phyloP scores from a whole-genome alignment of 768 basidiomycete genomes.

The Kwoniella sp. region DNA sequence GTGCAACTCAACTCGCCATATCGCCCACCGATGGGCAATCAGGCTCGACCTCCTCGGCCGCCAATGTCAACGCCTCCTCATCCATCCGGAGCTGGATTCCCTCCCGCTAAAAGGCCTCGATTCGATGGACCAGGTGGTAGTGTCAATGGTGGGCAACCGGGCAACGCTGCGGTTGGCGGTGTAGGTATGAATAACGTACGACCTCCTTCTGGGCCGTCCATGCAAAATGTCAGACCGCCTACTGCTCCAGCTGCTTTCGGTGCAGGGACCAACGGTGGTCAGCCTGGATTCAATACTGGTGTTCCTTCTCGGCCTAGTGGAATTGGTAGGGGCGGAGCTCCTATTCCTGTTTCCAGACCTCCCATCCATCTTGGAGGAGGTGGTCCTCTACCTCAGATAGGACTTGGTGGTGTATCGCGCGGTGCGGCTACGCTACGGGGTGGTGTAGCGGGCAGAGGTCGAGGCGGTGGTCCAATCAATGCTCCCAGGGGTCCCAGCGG shows the following conservation, averaged over 20 bases:
- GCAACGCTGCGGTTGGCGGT: background rate
- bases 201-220: constrained; percentile 58
- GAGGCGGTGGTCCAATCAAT: constrained; percentile 20
- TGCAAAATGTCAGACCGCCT: constrained; percentile 19
- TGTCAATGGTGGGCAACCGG: constrained; percentile 8
- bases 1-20: constrained; percentile 19
- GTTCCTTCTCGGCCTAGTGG: constrained; percentile 1
- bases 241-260: constrained; percentile 16
- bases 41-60: constrained; percentile 56
- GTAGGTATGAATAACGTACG: constrained; percentile 11
- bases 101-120: constrained; percentile 86
- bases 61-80: constrained; percentile 52
- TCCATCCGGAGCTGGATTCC: constrained; percentile 61
- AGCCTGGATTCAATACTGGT: constrained; percentile 35
- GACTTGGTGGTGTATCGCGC: constrained; percentile 9
- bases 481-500: constrained; percentile 33
- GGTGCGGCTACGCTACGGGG: constrained; percentile 21
- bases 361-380: constrained; percentile 46
- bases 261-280: constrained; percentile 28
- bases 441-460: constrained; percentile 20
- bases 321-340: constrained; percentile 14
- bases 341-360: constrained; percentile 27
- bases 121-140: constrained; percentile 69
- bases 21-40: constrained; percentile 17
- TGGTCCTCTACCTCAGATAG: constrained; percentile 31